phyloP scores from a whole-genome alignment of 495 filamentous ascomycete genomes.

The Penicillium tannophilum region DNA sequence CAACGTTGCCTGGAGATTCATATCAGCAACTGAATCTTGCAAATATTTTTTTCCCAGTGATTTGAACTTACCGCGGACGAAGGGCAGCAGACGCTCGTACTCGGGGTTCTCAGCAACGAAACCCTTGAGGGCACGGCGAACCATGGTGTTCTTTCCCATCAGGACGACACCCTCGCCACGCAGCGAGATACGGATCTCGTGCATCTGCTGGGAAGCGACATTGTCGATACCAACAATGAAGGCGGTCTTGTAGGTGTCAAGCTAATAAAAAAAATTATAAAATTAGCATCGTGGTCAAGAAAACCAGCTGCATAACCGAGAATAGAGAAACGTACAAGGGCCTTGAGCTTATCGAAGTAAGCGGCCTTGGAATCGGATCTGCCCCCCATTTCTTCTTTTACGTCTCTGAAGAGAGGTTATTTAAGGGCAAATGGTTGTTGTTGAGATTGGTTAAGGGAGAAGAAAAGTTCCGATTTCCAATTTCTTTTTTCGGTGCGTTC shows the following conservation, averaged over 20 bases:
- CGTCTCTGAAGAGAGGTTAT: conserved; percentile 84
- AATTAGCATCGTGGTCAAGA: not conserved
- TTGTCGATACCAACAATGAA: conserved; percentile 98
- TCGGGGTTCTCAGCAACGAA: conserved; percentile 90
- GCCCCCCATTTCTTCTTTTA: conserved; percentile 99
- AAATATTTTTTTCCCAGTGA: not conserved
- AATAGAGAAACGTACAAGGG: not conserved
- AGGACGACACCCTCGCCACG: conserved; percentile 89
- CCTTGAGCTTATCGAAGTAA: conserved; percentile 99
- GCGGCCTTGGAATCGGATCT: conserved; percentile 88
- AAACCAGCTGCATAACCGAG: not conserved
- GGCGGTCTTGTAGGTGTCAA: conserved; percentile 89
- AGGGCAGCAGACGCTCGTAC: conserved; percentile 94
- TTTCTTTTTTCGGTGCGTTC: conserved; percentile 46
- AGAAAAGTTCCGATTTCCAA: conserved; percentile 18
- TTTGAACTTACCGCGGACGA: conserved; percentile 70
- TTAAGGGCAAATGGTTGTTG: conserved; percentile 74
- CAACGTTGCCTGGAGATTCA: conserved; percentile 73
- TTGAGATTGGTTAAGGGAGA: conserved; percentile 33
- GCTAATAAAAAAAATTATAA: conserved; percentile 47
- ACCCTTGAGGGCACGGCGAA: conserved; percentile 96
- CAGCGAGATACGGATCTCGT: conserved; percentile 93
- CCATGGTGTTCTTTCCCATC: conserved; percentile 99
- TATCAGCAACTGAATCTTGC: conserved; percentile 9
- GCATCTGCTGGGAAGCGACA: conserved; percentile 99